A percentile compares a stretch with the other conserved stretches of the same genome.
These are phyloP conservation scores for Chlamydomonas schloesseri DNA, from an alignment of 139 green algal species.

Conservation along the genomic window DNA sequence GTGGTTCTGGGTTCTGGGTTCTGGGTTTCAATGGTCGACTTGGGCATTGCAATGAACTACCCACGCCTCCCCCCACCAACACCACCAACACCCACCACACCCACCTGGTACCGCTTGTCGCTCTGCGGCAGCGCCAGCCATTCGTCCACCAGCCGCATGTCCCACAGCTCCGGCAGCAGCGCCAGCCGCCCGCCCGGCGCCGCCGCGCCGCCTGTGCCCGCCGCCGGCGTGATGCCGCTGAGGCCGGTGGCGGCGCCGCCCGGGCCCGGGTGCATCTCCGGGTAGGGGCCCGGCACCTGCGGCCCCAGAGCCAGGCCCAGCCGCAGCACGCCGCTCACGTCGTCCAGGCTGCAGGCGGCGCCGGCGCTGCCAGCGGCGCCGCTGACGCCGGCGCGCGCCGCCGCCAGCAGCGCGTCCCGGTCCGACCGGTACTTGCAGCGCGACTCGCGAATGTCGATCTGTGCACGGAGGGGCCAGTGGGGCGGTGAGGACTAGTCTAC, in stretches of 20 bases:
- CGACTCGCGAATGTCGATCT: conserved; percentile 29
- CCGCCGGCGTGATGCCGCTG: too few relatives aligned
- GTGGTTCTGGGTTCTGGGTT: too few relatives aligned
- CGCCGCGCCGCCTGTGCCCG: neutral
- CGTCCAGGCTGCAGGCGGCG: neutral
- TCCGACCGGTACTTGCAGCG: conserved; percentile 20
- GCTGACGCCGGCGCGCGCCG: neutral
- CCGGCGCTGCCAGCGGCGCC: too few relatives aligned
- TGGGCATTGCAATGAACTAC: too few relatives aligned
- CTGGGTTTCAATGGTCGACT: too few relatives aligned
- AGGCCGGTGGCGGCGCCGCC: too few relatives aligned
- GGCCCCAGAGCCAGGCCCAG: conserved; percentile 14
- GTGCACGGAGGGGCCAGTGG: neutral
- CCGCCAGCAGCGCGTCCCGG: conserved; percentile 21
- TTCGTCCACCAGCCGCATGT: conserved; percentile 9
- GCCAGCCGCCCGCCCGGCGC: too few relatives aligned
- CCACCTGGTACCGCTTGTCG: neutral
- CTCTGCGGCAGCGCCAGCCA: conserved; percentile 18
- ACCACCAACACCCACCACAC: too few relatives aligned
- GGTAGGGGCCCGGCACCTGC: neutral
- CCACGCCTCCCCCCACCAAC: too few relatives aligned
- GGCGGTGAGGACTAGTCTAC: too few relatives aligned
- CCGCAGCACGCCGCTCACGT: neutral
- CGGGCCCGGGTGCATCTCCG: neutral
- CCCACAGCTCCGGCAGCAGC: conserved; percentile 28